Evolutionary conservation across 2,329 filamentous ascomycete species (phyloP).

Genomic region (Thermothelomyces thermophilus): DNA sequence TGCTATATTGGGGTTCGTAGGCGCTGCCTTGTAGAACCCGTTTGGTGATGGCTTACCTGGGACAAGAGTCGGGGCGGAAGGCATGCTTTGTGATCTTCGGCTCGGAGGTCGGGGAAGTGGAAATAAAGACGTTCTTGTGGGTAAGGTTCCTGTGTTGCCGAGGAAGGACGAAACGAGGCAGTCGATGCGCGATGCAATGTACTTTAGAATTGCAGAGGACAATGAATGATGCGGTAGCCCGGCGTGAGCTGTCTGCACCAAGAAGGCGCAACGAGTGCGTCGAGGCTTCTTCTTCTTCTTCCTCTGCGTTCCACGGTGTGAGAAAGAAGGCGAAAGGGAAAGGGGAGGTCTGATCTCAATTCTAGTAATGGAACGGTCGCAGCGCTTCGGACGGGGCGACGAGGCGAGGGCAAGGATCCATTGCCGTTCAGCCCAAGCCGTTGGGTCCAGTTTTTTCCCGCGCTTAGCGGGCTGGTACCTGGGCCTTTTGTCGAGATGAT

Average conservation of each 20-base stretch:
- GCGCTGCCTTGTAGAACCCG: background rate
- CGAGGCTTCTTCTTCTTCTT: background rate
- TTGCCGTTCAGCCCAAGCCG: background rate
- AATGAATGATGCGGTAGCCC: background rate
- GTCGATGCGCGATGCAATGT: background rate
- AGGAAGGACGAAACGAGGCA: background rate
- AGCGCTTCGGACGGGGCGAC: background rate
- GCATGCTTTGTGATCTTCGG: background rate
- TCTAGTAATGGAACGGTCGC: background rate
- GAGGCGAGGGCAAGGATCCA: background rate
- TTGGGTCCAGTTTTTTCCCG: background rate
- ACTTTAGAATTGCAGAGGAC: background rate
- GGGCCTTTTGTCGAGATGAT: background rate
- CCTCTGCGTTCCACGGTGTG: too few species aligned
- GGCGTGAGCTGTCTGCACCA: background rate
- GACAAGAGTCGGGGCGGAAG: conserved; percentile 2
- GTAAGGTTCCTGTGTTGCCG: background rate
- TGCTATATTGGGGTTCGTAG: background rate
- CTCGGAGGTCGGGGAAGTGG: background rate
- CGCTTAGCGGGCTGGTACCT: too few species aligned
- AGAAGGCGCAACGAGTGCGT: background rate
- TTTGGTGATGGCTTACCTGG: conserved; percentile 9
- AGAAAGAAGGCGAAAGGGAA: background rate
- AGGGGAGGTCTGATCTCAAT: background rate
- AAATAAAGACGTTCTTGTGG: background rate